phyloP scores from a whole-genome alignment of 345 rosid species.

The Eutrema yunnanense region DNA sequence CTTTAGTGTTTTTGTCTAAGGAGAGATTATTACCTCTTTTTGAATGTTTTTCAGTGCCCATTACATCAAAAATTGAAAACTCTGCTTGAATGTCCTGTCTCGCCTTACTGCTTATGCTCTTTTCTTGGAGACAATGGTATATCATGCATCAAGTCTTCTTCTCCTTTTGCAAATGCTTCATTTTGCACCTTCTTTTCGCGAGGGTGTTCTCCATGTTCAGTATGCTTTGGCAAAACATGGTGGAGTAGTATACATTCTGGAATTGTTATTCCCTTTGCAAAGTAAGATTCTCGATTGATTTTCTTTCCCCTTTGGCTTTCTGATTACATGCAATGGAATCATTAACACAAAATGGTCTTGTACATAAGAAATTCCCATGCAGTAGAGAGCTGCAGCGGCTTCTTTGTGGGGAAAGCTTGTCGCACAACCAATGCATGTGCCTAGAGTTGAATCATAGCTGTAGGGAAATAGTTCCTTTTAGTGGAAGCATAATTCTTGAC shows the following conservation, averaged over 20 bases:
- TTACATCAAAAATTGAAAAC: constrained; percentile 73
- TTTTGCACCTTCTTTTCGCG: constrained; percentile 79
- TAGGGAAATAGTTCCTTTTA: background rate
- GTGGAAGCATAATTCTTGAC: constrained; percentile 3
- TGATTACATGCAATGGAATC: constrained; percentile 9
- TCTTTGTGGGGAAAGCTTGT: constrained; percentile 93
- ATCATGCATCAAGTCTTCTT: constrained; percentile 95
- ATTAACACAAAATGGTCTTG: constrained; percentile 25
- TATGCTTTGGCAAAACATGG: constrained; percentile 99
- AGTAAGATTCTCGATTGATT: constrained; percentile 41
- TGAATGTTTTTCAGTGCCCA: constrained; percentile 78
- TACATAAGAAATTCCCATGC: constrained; percentile 91
- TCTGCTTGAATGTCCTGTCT: constrained; percentile 79
- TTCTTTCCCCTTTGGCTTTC: background rate
- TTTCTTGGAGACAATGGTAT: constrained; percentile 99
- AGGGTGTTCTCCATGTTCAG: constrained; percentile 95
- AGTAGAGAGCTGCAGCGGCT: constrained; percentile 96
- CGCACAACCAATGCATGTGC: constrained; percentile 99
- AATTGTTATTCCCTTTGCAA: constrained; percentile 88
- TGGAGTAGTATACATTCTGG: constrained; percentile 92
- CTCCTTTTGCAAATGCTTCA: constrained; percentile 98
- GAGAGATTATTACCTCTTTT: constrained; percentile 88
- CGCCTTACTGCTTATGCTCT: constrained; percentile 90
- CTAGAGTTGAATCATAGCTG: constrained; percentile 51
- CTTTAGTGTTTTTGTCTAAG: constrained; percentile 83